Conservation (phyloP, 2,329 filamentous ascomycete genomes). For the Neonectria magnoliae region DNA sequence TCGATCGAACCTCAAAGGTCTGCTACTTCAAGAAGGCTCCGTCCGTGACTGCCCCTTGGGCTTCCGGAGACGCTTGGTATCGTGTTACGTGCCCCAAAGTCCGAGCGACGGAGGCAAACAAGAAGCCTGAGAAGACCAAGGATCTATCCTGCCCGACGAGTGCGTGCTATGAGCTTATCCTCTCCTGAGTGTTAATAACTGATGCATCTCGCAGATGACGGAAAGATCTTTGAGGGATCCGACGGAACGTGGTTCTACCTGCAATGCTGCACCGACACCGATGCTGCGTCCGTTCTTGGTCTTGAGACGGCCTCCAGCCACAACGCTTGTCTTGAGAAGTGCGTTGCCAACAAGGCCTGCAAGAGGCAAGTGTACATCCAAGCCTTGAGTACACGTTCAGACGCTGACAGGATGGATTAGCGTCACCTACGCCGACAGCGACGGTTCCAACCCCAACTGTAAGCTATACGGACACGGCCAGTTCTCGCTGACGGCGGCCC, state of each 20-base stretch:
- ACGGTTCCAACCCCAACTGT: conserved; percentile 19
- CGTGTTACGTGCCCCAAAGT: conserved; percentile 3
- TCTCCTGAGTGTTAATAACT: neutral
- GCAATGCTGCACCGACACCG: conserved; percentile 27
- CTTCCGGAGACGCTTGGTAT: neutral
- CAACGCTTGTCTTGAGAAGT: conserved; percentile 25
- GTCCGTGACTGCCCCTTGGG: neutral
- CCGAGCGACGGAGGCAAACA: neutral
- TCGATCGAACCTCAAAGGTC: neutral
- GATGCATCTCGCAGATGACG: conserved; percentile 10
- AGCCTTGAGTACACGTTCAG: neutral
- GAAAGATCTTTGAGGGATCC: conserved; percentile 28
- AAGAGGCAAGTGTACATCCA: conserved; percentile 15
- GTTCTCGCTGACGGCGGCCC: conserved; percentile 14
- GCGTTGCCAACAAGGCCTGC: conserved; percentile 24
- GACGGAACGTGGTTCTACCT: conserved; percentile 33
- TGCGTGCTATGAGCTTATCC: neutral
- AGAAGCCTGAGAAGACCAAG: neutral
- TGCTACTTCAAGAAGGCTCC: conserved; percentile 14
- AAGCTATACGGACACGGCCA: conserved; percentile 25
- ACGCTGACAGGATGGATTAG: neutral
- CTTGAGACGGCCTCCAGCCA: conserved; percentile 12
- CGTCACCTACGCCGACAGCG: conserved; percentile 5
- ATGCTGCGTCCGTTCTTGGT: conserved; percentile 15
- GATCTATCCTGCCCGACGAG: neutral